A percentile compares a stretch with the other conserved stretches of the same genome.
These are phyloP conservation scores for Lachnellula occidentalis DNA, from an alignment of 2,329 filamentous ascomycete genomes.

Conservation along the genomic window DNA sequence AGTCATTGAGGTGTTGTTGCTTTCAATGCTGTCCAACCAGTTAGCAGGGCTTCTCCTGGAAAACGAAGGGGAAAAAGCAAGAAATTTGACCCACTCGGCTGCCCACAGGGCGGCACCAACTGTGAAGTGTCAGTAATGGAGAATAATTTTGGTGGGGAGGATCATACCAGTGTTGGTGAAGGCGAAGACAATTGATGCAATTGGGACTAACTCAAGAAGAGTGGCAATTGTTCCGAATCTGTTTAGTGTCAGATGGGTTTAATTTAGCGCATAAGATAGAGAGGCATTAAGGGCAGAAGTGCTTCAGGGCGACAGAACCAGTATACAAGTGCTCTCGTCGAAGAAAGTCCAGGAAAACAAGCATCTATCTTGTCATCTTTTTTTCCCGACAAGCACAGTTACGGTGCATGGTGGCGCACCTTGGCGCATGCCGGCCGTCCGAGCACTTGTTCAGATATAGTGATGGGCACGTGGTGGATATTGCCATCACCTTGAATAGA, in stretches of 20 bases:
- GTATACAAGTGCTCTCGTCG: no score
- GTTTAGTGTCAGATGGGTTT: constrained; percentile 21
- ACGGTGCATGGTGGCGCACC: no score
- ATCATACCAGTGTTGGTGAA: constrained; percentile 75
- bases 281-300: no score
- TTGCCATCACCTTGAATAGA: not conserved
- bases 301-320: not conserved
- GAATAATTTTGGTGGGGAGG: not conserved
- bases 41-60: constrained; percentile 35
- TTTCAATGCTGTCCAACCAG: constrained; percentile 87
- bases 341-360: no score
- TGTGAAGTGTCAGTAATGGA: constrained; percentile 1
- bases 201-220: constrained; percentile 76
- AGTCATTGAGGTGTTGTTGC: constrained; percentile 26
- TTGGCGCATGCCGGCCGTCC: no score
- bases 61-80: not conserved
- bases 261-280: not conserved
- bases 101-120: not conserved
- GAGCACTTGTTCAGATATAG: no score
- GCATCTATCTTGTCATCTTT: no score
- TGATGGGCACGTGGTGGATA: not conserved
- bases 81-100: not conserved
- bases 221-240: constrained; percentile 74
- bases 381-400: no score
- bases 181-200: constrained; percentile 76